Evolutionary conservation across 2,329 filamentous ascomycete species (phyloP).

Genomic region (Aspergillus hiratsukae): DNA sequence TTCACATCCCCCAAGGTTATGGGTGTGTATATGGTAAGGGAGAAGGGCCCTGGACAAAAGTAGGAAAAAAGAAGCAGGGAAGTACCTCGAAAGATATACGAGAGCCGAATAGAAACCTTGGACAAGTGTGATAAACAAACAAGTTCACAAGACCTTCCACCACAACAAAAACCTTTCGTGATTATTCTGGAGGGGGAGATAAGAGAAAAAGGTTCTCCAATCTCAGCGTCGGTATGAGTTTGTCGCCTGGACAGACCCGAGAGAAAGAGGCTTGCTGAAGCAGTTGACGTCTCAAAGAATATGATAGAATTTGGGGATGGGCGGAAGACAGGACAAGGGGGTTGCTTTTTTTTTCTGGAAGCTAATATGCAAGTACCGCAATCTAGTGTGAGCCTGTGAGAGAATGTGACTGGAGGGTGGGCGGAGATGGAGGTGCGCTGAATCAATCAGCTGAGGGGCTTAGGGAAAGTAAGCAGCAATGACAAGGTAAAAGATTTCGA

Average conservation of each 20-base stretch:
- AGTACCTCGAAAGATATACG: not conserved
- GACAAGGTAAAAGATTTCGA: slow-evolving; percentile 2
- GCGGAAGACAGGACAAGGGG: slow-evolving; percentile 13
- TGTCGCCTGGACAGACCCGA: slow-evolving; percentile 22
- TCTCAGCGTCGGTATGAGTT: slow-evolving; percentile 7
- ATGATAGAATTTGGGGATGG: slow-evolving; percentile 10
- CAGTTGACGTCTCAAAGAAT: slow-evolving; percentile 10
- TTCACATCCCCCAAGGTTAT: not conserved
- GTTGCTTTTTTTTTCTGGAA: slow-evolving; percentile 1
- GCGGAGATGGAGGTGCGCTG: slow-evolving; percentile 16
- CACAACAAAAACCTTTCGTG: slow-evolving; percentile 8
- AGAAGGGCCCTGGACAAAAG: not conserved
- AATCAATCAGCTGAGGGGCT: slow-evolving; percentile 24
- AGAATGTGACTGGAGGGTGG: slow-evolving; percentile 2
- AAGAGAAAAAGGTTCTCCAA: slow-evolving; percentile 4
- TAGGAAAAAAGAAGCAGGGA: not conserved
- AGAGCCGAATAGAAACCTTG: not conserved
- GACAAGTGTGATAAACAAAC: slow-evolving; percentile 8
- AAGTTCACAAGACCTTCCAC: slow-evolving; percentile 11
- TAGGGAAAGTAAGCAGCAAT: slow-evolving; percentile 11
- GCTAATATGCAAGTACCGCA: slow-evolving; percentile 21
- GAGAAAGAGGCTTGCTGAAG: slow-evolving; percentile 15
- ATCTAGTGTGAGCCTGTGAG: slow-evolving; percentile 15
- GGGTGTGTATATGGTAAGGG: not conserved
- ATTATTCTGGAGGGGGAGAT: slow-evolving; percentile 5